Percentiles rank a stretch among this genome's conserved stretches.
Conservation (phyloP, 2,329 filamentous ascomycete species). For the Thielaviopsis musarum region DNA sequence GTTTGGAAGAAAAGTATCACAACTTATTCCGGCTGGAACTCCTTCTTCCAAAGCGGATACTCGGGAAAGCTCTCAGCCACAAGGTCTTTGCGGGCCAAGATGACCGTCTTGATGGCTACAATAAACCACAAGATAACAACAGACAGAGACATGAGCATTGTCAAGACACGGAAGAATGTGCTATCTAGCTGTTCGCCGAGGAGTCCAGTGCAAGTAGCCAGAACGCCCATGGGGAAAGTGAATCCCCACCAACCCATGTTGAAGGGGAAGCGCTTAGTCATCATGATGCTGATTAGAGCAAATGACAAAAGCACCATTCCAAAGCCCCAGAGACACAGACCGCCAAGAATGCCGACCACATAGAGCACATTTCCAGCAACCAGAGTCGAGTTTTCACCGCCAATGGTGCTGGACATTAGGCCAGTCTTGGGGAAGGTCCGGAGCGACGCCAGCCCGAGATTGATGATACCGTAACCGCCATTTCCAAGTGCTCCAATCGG, state of each 20-base stretch:
- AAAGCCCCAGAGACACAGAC: conserved; percentile 28
- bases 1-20: neutral
- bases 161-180: conserved; percentile 25
- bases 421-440: conserved; percentile 23
- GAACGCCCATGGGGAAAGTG: conserved; percentile 29
- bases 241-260: conserved; percentile 33
- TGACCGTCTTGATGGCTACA: conserved; percentile 23
- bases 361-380: conserved; percentile 37
- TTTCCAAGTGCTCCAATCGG: conserved; percentile 51
- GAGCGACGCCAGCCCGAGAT: conserved; percentile 32
- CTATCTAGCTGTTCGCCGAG: conserved; percentile 26
- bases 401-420: conserved; percentile 14
- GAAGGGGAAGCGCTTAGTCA: conserved; percentile 25
- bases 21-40: conserved; percentile 10
- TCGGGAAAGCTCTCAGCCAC: conserved; percentile 12
- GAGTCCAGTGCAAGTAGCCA: conserved; percentile 24
- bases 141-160: conserved; percentile 23
- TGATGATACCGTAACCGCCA: conserved; percentile 43
- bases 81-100: conserved; percentile 16
- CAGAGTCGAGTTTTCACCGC: conserved; percentile 8
- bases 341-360: conserved; percentile 34
- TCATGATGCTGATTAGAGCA: conserved; percentile 25
- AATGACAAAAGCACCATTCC: conserved; percentile 28
- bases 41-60: conserved; percentile 11
- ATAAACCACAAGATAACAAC: conserved; percentile 27